A percentile compares a stretch with the other conserved stretches of the same genome.
These are phyloP conservation scores for Eragrostis nindensis DNA, from an alignment of 176 grass and related monocot species.

Conservation along the genomic window DNA sequence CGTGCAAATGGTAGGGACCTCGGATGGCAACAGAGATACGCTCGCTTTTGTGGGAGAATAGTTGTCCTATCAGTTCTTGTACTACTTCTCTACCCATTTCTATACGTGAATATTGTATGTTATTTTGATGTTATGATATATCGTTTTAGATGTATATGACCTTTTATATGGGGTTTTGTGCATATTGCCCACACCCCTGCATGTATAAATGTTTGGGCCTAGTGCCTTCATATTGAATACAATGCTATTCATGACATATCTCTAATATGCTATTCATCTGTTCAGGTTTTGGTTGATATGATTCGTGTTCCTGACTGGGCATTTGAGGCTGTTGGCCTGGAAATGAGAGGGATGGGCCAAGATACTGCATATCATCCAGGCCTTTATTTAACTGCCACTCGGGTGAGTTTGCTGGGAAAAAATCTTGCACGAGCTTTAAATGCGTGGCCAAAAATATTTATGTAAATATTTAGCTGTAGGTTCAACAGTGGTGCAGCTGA, in stretches of 20 bases:
- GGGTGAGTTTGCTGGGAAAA: constrained; percentile 51
- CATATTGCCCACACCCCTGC: no score
- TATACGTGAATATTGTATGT: no score
- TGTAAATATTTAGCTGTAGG: neutral
- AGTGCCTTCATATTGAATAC: no score
- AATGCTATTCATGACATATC: neutral
- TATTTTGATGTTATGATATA: no score
- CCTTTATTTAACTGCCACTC: constrained; percentile 89
- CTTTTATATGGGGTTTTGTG: no score
- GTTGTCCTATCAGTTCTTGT: constrained; percentile 81
- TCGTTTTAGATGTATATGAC: no score
- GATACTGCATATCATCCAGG: constrained; percentile 97
- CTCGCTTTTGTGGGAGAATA: constrained; percentile 95
- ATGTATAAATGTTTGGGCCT: no score
- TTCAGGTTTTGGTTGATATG: constrained; percentile 95
- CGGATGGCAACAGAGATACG: constrained; percentile 94
- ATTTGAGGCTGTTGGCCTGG: constrained; percentile 88
- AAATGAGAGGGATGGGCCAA: constrained; percentile 94
- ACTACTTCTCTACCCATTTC: constrained; percentile 93
- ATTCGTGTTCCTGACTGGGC: constrained; percentile 97
- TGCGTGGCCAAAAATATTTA: neutral
- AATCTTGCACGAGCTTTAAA: neutral
- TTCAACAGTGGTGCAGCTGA: constrained; percentile 10
- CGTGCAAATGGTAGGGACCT: constrained; percentile 70
- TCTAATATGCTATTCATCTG: constrained; percentile 25